These are phyloP conservation scores for Cystobasidium sp. DNA, from an alignment of 1,284 basidiomycete species.

Conservation along the genomic window DNA sequence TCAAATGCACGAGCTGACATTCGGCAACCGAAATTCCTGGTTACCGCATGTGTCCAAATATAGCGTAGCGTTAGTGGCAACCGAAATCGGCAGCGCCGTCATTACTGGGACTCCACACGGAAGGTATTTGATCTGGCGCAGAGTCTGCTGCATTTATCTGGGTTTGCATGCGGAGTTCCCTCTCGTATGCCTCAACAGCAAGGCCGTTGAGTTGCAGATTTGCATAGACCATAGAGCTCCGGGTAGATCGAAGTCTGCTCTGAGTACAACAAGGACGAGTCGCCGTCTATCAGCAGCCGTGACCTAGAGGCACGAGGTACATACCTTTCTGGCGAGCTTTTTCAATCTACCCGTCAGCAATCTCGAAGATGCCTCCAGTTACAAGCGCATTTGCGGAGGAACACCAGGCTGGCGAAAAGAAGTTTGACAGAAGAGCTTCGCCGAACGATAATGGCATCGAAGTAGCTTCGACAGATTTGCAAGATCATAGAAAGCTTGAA, in stretches of 20 bases:
- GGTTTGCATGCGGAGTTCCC: neutral
- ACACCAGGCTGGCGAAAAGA: slow-evolving; percentile 7
- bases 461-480: slow-evolving; percentile 1
- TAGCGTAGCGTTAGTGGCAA: neutral
- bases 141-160: too few relatives aligned
- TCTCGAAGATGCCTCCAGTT: neutral
- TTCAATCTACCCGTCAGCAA: too few relatives aligned
- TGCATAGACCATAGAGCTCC: too few relatives aligned
- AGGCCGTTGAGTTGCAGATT: neutral
- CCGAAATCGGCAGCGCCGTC: neutral
- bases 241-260: too few relatives aligned
- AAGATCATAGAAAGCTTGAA: slow-evolving; percentile 46
- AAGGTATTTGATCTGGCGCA: neutral
- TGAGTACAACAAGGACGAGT: too few relatives aligned
- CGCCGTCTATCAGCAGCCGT: too few relatives aligned
- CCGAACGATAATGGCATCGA: slow-evolving; percentile 4
- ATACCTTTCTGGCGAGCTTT: too few relatives aligned
- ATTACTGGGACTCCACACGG: neutral
- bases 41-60: neutral
- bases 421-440: slow-evolving; percentile 4
- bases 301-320: too few relatives aligned
- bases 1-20: too few relatives aligned
- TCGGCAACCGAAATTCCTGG: neutral
- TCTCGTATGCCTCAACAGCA: neutral
- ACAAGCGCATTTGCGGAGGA: slow-evolving; percentile 20